Conservation (phyloP, 2,329 filamentous ascomycete genomes). For the Pseudocercospora fuligena region DNA sequence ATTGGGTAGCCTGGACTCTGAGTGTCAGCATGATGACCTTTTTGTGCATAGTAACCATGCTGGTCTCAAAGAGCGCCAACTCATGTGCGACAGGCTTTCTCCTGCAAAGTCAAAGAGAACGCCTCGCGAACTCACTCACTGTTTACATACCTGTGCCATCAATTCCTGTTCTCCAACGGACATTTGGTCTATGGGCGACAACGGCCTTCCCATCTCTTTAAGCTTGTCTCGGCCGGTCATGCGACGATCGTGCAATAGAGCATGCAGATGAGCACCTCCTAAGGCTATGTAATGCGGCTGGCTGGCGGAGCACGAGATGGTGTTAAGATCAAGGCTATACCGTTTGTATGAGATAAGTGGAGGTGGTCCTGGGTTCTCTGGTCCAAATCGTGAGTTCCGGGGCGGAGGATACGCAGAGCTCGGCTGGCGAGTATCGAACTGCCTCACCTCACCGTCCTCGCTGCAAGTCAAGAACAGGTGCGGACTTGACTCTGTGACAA, state of each 20-base stretch:
- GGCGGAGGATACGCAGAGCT: slow-evolving; percentile 66
- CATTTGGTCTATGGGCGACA: slow-evolving; percentile 49
- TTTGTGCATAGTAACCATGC: not conserved
- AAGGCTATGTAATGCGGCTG: slow-evolving; percentile 73
- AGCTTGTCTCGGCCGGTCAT: slow-evolving; percentile 67
- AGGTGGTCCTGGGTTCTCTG: slow-evolving; percentile 61
- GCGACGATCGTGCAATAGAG: slow-evolving; percentile 70
- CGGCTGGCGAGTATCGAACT: slow-evolving; percentile 70
- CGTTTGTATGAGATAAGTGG: slow-evolving; percentile 70
- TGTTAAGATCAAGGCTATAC: slow-evolving; percentile 68
- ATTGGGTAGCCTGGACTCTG: slow-evolving; percentile 59
- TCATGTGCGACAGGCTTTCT: not conserved
- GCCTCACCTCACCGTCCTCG: slow-evolving; percentile 71
- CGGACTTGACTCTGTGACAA: slow-evolving; percentile 71
- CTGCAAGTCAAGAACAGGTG: slow-evolving; percentile 72
- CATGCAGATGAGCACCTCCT: slow-evolving; percentile 70
- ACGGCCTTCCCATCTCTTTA: slow-evolving; percentile 57
- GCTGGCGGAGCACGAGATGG: slow-evolving; percentile 68
- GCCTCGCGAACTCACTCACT: not conserved
- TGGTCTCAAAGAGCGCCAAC: not conserved
- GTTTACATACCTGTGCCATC: slow-evolving; percentile 49
- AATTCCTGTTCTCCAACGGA: slow-evolving; percentile 56
- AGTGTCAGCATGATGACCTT: not conserved
- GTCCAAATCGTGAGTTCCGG: slow-evolving; percentile 49
- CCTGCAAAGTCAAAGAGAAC: not conserved